Evolutionary conservation across 805 yeast species (phyloP).

Genomic region (Starmerella roubikii): DNA sequence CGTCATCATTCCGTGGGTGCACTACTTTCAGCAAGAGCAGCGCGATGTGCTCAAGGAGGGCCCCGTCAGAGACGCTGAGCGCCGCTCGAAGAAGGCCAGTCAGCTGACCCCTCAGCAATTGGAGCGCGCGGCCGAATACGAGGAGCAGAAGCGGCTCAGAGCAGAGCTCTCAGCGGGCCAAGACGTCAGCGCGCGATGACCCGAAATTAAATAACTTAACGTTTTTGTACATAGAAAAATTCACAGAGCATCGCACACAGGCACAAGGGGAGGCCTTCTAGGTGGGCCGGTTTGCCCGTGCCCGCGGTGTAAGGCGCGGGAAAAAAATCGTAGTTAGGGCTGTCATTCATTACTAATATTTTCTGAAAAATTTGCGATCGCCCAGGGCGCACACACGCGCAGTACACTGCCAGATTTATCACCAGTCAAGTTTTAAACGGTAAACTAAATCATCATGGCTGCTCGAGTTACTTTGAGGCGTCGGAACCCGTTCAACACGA

Average conservation of each 20-base stretch:
- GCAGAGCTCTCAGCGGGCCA: conserved; percentile 17
- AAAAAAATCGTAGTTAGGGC: too few relatives aligned
- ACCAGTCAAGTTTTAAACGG: too few relatives aligned
- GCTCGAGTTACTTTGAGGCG: conserved; percentile 99
- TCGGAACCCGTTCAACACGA: conserved; percentile 99
- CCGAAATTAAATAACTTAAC: too few relatives aligned
- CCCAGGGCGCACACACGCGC: too few relatives aligned
- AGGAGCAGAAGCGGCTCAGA: conserved; percentile 20
- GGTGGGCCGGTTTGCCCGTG: too few relatives aligned
- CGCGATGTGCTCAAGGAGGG: conserved; percentile 65
- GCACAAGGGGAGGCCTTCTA: too few relatives aligned
- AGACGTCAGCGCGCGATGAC: conserved; percentile 10
- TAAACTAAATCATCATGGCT: conserved; percentile 83
- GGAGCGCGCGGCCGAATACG: conserved; percentile 24
- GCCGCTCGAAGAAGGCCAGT: conserved; percentile 37
- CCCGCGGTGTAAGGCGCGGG: too few relatives aligned
- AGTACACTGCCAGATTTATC: too few relatives aligned
- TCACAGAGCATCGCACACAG: too few relatives aligned
- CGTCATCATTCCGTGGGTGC: conserved; percentile 56
- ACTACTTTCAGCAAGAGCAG: conserved; percentile 56
- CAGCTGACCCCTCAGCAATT: conserved; percentile 26
- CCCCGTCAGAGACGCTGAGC: conserved; percentile 67
- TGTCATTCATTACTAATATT: too few relatives aligned
- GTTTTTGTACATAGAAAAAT: too few relatives aligned
- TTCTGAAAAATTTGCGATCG: too few relatives aligned